A percentile compares a stretch with the other conserved stretches of the same genome.
Conservation (phyloP, 306 rosid species). For the Rosa chinensis region DNA sequence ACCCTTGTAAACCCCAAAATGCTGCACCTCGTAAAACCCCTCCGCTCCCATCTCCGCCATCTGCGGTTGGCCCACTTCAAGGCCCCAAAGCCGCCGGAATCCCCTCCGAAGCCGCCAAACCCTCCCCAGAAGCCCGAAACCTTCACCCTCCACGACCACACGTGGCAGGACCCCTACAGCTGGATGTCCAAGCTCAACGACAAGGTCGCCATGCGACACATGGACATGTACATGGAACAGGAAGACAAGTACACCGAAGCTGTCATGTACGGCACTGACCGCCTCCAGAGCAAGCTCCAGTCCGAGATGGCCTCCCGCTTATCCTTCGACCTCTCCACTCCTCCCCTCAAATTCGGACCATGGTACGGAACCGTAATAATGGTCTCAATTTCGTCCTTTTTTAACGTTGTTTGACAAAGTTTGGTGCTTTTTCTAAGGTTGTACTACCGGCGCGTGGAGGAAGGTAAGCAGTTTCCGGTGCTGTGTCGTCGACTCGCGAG, state of each 20-base stretch:
- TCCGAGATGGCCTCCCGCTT: constrained; percentile 87
- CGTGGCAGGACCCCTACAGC: constrained; percentile 88
- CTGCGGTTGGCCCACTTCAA: constrained; percentile 43
- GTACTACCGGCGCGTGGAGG: constrained; percentile 89
- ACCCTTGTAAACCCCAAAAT: not conserved
- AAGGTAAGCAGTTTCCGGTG: constrained; percentile 78
- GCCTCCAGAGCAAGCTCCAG: constrained; percentile 72
- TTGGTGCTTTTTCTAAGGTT: not conserved
- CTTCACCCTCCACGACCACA: constrained; percentile 58
- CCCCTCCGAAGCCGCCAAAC: constrained; percentile 64
- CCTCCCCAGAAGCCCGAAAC: constrained; percentile 81
- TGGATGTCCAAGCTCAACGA: constrained; percentile 85
- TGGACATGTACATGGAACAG: constrained; percentile 95
- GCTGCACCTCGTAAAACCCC: constrained; percentile 17
- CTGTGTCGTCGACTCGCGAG: constrained; percentile 76
- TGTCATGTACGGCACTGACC: constrained; percentile 65
- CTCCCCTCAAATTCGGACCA: constrained; percentile 88
- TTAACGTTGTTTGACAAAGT: not conserved
- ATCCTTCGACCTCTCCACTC: constrained; percentile 77
- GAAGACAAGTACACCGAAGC: constrained; percentile 93
- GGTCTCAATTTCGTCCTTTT: not conserved
- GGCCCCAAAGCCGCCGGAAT: constrained; percentile 33
- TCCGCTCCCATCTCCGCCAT: constrained; percentile 29
- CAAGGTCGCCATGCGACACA: constrained; percentile 89
- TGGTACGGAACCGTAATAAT: constrained; percentile 40